Base-by-base conservation (phyloP, 2,329 filamentous ascomycete species). In the Xylaria sp. region DNA sequence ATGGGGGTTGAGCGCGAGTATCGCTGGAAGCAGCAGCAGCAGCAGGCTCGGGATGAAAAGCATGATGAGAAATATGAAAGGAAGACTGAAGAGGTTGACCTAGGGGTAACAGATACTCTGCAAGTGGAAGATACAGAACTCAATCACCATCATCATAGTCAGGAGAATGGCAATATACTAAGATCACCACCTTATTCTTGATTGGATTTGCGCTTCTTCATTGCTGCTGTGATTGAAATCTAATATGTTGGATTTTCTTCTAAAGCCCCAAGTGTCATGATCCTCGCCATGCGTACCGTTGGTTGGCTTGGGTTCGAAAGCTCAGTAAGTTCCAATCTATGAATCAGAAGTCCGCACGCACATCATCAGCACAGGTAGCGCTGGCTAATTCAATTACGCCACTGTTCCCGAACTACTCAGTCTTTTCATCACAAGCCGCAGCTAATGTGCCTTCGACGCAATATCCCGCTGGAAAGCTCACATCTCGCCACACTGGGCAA, bases 401-500 rank as follows among this genome's bases (percentile, higher is more conserved):
- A 9, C 13, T 39, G 10, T 28, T 10, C 13, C 13, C 34, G 12
- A 2, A 28, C 23, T 15, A 15, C 7, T 7, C 15, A 13, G 15
- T 18, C 8, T 3, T 9, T 31, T 15, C 23, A 37, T 54, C 41
- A 39, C 23, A 20, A 37, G n/a, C 13, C 18, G 9, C 18, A 39
- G 28, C 52, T 25, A 9, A 57, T 20, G 15, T 46, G 44, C 23
- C 31, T 15, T 28, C n/a, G 6, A 10, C 31, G 12, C 5, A 18
- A 46, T n/a, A 3, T 28, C 55, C 20, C n/a, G 13, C 7, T 55
- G 8, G 39, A 31, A 23, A 28, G 37, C 66, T 80, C 63, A 98
- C 94, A 98, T 97, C 86, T 98, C 94, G 37, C 96, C 96, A 78
- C 95, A 98, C 83, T 97, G 91, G 10, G 90, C 85, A 77, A 99